A percentile compares a stretch with the other conserved stretches of the same genome.
These are phyloP conservation scores for Aspergillus awamori DNA, from an alignment of 2,329 filamentous ascomycete genomes.

Conservation along the genomic window DNA sequence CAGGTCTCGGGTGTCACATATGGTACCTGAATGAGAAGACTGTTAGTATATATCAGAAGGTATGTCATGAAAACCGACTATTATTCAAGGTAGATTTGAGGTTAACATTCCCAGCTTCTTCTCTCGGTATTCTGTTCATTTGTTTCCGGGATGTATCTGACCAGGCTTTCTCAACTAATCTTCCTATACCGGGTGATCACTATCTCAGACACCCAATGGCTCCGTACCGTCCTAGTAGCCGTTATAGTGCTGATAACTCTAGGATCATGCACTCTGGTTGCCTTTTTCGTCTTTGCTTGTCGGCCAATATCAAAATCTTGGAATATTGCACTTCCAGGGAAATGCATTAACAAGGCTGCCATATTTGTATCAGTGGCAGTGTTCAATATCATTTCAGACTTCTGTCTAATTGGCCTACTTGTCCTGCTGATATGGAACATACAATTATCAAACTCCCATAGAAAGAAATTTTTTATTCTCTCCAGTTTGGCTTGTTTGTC, in stretches of 20 bases:
- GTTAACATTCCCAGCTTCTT: neutral
- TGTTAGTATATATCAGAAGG: neutral
- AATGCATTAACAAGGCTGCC: neutral
- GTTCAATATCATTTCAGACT: neutral
- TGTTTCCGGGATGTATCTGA: neutral
- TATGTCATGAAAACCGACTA: neutral
- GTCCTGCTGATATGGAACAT: neutral
- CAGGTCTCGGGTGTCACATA: neutral
- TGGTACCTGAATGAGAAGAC: neutral
- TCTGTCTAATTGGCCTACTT: neutral
- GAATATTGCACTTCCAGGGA: neutral
- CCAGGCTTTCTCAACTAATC: neutral
- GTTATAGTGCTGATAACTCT: neutral
- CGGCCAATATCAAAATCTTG: neutral
- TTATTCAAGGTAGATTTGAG: neutral
- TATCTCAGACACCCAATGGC: neutral
- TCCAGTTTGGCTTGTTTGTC: neutral
- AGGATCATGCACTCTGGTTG: neutral
- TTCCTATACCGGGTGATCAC: neutral
- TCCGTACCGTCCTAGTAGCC: neutral
- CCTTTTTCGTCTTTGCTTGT: neutral
- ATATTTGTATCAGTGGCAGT: neutral
- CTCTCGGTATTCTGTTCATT: neutral
- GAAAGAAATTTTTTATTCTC: neutral
- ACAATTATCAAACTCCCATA: neutral